Evolutionary conservation across 2,329 filamentous ascomycete species (phyloP), one percentile per base, ranked within the genome.

Genomic region (Monosporascus ibericus): DNA sequence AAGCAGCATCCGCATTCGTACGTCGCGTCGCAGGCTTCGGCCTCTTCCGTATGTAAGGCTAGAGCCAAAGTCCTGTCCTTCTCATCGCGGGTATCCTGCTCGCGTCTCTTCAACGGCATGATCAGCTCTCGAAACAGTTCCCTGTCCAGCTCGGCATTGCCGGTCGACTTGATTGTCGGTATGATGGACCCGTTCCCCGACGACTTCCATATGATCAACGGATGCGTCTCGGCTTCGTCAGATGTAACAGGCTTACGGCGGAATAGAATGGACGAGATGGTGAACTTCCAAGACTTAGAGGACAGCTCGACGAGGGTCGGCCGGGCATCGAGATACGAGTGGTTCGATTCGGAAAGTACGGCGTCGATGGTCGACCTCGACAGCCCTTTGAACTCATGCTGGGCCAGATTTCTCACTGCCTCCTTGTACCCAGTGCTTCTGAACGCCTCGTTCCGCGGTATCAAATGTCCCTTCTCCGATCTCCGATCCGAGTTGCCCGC

Each of bases 1-100:
- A 86, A 94, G 71, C 89, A 94, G 71, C 89, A 92, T 60, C 84
- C 81, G 68, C 89, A 94, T 65, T 94, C 88, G 66, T 83, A 77
- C 17, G 77, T 75, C 39, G 78, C 76, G 20, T 78, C 75, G 6
- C 73, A 72, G 40, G 73, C 73, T 63, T 84, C 82, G 4, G 84
- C 84, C 59, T 86, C 81, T 55, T 78, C 70, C 22, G 72, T 76
- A 64, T 85, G 84, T 50, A 86, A 63, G 6, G 73, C 70, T 7
- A 75, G 54, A 7, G 84, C 84, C 30, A 85, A 54, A 3, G 68
- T 67, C 37, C 72, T 76, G 60, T 87, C 83, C 49, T 73, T 75
- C 6, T 71, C 70, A 52, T 81, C 76, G 48, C 74, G 74, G 2
- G 73, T 68, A 24, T 65, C 63, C 20, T 68, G 68, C 11, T 75